Conservation (phyloP, 73 alveolate genomes). For the Paraurostyla sp. region DNA sequence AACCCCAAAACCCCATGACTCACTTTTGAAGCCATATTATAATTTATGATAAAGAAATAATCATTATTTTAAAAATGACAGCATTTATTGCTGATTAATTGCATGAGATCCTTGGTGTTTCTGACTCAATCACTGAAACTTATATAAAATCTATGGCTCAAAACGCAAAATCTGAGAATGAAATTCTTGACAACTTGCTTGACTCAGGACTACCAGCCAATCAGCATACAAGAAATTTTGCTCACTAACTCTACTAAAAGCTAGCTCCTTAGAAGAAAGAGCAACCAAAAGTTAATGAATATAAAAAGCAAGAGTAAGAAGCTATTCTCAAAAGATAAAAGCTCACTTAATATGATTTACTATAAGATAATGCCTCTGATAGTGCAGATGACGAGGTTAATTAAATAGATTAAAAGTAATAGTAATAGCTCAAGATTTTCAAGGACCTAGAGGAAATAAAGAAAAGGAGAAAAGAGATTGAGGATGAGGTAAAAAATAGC, state of each 20-base stretch:
- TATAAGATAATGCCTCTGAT: conserved; percentile 2
- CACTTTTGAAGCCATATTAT: too few species aligned
- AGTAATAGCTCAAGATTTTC: conserved; percentile 25
- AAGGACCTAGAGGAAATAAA: conserved; percentile 44
- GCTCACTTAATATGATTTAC: neutral
- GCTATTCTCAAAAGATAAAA: neutral
- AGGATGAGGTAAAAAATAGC: conserved; percentile 25
- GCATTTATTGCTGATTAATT: conserved; percentile 58
- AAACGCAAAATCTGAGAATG: neutral
- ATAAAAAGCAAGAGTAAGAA: conserved; percentile 22
- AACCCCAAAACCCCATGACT: too few species aligned
- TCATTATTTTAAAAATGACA: too few species aligned
- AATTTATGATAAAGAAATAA: too few species aligned
- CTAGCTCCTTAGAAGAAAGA: conserved; percentile 19
- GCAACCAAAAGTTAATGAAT: conserved; percentile 20
- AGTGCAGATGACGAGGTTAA: conserved; percentile 5
- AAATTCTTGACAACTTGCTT: neutral
- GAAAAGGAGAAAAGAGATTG: conserved; percentile 10
- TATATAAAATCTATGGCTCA: conserved; percentile 24
- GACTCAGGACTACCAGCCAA: conserved; percentile 31
- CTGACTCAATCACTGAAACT: conserved; percentile 26
- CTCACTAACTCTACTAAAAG: neutral
- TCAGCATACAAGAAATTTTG: conserved; percentile 19
- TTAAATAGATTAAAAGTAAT: conserved; percentile 19
- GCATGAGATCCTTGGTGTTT: conserved; percentile 47